Conservation (phyloP, 192 early-diverging fungal genomes). For the Backusella liffmaniae region DNA sequence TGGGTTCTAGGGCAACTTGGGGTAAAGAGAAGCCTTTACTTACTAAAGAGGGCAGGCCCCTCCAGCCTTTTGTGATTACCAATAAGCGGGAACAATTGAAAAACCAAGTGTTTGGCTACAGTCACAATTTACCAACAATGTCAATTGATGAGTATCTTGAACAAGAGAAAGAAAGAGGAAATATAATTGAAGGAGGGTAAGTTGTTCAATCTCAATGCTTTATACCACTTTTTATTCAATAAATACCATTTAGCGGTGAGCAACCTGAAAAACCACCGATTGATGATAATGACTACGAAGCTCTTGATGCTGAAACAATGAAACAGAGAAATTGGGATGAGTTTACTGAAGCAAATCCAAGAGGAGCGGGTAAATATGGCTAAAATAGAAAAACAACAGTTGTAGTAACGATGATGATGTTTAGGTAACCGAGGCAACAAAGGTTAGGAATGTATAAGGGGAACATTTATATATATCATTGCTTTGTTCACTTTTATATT, state of each 20-base stretch:
- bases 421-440: constrained; percentile 32
- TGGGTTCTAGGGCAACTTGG: constrained; percentile 9
- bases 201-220: neutral
- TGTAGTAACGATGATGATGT: neutral
- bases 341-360: constrained; percentile 80
- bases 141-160: constrained; percentile 92
- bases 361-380: constrained; percentile 63
- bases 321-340: constrained; percentile 90
- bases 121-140: constrained; percentile 93
- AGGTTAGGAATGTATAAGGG: constrained; percentile 10
- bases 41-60: constrained; percentile 51
- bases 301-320: constrained; percentile 79
- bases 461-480: too few species aligned
- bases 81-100: constrained; percentile 69
- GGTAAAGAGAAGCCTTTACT: constrained; percentile 34
- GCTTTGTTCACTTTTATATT: too few species aligned
- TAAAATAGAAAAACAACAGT: neutral
- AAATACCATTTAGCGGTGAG: constrained; percentile 28
- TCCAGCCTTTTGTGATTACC: constrained; percentile 89
- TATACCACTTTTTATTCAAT: neutral
- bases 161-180: constrained; percentile 82
- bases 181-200: constrained; percentile 84
- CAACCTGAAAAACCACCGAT: constrained; percentile 70
- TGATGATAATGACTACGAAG: constrained; percentile 81
- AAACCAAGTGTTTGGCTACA: constrained; percentile 77